A percentile compares a stretch with the other conserved stretches of the same genome.
Conservation (phyloP, 2,329 filamentous ascomycete species). For the Diplodia seriata region DNA sequence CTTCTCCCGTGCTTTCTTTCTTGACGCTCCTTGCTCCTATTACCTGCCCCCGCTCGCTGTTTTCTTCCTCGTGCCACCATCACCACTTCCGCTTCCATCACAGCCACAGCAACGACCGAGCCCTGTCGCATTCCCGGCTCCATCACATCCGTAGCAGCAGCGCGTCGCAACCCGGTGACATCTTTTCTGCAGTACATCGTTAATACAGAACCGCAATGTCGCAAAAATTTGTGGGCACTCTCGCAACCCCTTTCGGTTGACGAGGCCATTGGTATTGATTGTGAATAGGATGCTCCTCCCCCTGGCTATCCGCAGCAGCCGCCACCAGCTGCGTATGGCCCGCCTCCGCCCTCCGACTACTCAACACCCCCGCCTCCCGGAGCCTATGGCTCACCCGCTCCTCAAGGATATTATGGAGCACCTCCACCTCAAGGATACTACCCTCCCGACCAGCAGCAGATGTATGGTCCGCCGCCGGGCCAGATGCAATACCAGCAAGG, state of each 20-base stretch:
- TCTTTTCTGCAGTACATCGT: neutral
- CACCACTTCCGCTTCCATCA: neutral
- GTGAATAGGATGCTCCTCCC: slow-evolving; percentile 15
- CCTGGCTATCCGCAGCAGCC: slow-evolving; percentile 26
- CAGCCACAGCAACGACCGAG: neutral
- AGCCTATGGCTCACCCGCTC: neutral
- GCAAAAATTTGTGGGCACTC: slow-evolving; percentile 11
- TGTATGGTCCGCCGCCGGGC: slow-evolving; percentile 14
- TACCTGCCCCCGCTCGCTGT: neutral
- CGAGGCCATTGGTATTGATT: neutral
- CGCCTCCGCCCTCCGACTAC: slow-evolving; percentile 19
- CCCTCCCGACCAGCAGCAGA: slow-evolving; percentile 20
- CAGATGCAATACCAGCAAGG: slow-evolving; percentile 29
- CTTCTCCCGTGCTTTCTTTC: neutral
- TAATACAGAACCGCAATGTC: slow-evolving; percentile 9
- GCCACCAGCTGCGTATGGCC: slow-evolving; percentile 21
- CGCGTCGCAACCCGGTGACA: neutral
- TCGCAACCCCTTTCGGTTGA: neutral
- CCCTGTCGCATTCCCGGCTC: neutral
- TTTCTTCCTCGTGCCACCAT: neutral
- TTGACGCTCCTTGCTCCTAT: slow-evolving; percentile 9
- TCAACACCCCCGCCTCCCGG: slow-evolving; percentile 18
- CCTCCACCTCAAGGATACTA: slow-evolving; percentile 24
- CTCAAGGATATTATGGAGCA: slow-evolving; percentile 14
- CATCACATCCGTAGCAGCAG: neutral